phyloP scores from a whole-genome alignment of 192 early-diverging fungal genomes.

The Phlyctochytrium planicorne region DNA sequence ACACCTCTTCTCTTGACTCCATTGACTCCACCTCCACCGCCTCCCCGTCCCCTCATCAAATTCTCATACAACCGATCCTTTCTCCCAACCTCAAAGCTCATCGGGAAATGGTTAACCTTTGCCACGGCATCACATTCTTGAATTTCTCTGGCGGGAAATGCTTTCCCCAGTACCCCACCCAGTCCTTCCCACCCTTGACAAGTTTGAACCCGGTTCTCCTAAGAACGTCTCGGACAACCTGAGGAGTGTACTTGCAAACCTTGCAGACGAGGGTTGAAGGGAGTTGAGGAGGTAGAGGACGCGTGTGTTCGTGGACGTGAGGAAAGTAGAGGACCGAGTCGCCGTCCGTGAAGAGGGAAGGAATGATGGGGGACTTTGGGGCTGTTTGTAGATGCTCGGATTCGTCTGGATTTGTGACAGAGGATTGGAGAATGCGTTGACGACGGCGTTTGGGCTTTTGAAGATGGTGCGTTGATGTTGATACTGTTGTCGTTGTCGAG shows the following conservation, averaged over 20 bases:
- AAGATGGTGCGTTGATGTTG: no score
- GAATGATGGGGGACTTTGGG: slow-evolving; percentile 16
- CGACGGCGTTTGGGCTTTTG: no score
- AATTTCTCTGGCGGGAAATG: slow-evolving; percentile 39
- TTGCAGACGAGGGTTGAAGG: slow-evolving; percentile 32
- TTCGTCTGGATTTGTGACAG: no score
- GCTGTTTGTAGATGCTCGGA: no score
- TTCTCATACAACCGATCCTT: slow-evolving; percentile 45
- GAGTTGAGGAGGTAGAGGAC: slow-evolving; percentile 20
- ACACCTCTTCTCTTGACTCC: not conserved
- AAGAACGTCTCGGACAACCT: slow-evolving; percentile 43
- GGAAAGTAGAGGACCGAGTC: slow-evolving; percentile 44
- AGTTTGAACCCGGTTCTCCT: slow-evolving; percentile 40
- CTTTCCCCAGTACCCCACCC: slow-evolving; percentile 52
- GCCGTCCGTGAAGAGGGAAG: slow-evolving; percentile 41
- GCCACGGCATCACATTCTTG: slow-evolving; percentile 41
- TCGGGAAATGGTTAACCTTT: slow-evolving; percentile 55
- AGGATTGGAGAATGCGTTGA: no score
- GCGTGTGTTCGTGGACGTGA: slow-evolving; percentile 21
- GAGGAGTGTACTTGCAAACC: slow-evolving; percentile 39
- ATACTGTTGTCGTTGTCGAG: no score
- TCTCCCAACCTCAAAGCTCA: slow-evolving; percentile 49
- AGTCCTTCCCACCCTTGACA: slow-evolving; percentile 31
- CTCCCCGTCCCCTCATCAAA: slow-evolving; percentile 14
- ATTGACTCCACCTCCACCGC: slow-evolving; percentile 1